Conservation (phyloP, 352 stramenopile genomes). For the Poterioochromonas sp. region DNA sequence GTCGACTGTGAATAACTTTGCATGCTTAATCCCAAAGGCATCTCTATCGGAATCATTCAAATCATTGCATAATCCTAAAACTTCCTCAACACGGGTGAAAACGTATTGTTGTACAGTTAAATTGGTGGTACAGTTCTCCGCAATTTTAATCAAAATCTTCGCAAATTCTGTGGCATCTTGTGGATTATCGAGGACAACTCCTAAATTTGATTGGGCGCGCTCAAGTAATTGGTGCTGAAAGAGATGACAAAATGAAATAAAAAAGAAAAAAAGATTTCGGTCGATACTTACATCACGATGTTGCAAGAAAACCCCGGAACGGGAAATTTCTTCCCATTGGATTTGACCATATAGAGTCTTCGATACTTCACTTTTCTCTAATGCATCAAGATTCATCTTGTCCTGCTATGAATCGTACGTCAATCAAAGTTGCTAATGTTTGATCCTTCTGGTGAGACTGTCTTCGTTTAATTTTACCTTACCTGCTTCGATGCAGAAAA, state of each 20-base stretch:
- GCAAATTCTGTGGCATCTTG: neutral
- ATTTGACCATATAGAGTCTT: slow-evolving; percentile 15
- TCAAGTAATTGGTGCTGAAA: slow-evolving; percentile 32
- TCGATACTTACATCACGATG: slow-evolving; percentile 17
- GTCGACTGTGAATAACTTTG: slow-evolving; percentile 54
- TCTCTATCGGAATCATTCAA: slow-evolving; percentile 41
- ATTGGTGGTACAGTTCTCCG: slow-evolving; percentile 20
- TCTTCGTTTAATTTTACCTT: no score
- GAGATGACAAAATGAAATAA: neutral
- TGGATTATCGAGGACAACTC: slow-evolving; percentile 10
- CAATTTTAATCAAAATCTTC: slow-evolving; percentile 29
- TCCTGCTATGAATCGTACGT: no score
- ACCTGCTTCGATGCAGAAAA: no score
- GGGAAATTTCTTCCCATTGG: slow-evolving; percentile 12
- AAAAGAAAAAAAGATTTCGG: neutral
- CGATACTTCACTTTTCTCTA: slow-evolving; percentile 16
- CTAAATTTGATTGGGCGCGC: slow-evolving; percentile 15
- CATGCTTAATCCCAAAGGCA: slow-evolving; percentile 49
- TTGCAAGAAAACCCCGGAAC: slow-evolving; percentile 1
- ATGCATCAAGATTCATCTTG: neutral
- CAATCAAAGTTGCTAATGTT: no score
- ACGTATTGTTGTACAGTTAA: slow-evolving; percentile 49
- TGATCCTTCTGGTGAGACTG: no score
- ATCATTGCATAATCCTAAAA: slow-evolving; percentile 43
- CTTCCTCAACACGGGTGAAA: slow-evolving; percentile 54